phyloP scores from a whole-genome alignment of 2,329 filamentous ascomycete genomes.

The Xylariaceae sp. region DNA sequence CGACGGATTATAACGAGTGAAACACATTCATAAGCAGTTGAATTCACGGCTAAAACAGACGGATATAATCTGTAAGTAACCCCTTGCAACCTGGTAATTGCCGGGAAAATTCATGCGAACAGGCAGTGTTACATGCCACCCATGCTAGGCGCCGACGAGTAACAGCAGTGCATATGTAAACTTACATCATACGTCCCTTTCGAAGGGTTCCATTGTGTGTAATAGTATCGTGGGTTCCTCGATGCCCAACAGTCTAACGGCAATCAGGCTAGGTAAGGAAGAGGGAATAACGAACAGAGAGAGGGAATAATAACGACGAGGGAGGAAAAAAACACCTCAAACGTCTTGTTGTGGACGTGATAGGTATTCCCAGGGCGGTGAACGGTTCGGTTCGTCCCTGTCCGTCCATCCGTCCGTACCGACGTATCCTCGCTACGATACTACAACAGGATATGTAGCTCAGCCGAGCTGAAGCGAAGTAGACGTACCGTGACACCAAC shows the following conservation, averaged over 20 bases:
- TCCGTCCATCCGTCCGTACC: no score
- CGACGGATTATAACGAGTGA: no score
- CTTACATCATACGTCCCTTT: not conserved
- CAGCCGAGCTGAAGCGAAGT: no score
- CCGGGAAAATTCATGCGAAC: not conserved
- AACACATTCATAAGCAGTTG: no score
- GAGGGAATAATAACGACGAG: not conserved
- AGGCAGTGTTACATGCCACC: not conserved
- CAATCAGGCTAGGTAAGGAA: not conserved
- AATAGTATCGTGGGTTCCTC: not conserved
- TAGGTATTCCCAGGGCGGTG: conserved; percentile 14
- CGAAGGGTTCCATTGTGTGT: not conserved
- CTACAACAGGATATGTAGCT: no score
- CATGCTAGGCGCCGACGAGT: not conserved
- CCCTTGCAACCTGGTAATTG: not conserved
- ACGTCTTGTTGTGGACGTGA: conserved; percentile 8
- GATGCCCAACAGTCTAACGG: not conserved
- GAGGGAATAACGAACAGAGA: not conserved
- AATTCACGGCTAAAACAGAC: not conserved
- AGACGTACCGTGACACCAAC: no score
- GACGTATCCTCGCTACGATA: not conserved
- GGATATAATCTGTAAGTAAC: not conserved
- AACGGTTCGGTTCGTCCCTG: conserved; percentile 6
- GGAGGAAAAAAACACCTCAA: not conserved
- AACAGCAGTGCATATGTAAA: not conserved